Conservation (phyloP, 2,329 filamentous ascomycete genomes). For the Hypoxylon sp. region DNA sequence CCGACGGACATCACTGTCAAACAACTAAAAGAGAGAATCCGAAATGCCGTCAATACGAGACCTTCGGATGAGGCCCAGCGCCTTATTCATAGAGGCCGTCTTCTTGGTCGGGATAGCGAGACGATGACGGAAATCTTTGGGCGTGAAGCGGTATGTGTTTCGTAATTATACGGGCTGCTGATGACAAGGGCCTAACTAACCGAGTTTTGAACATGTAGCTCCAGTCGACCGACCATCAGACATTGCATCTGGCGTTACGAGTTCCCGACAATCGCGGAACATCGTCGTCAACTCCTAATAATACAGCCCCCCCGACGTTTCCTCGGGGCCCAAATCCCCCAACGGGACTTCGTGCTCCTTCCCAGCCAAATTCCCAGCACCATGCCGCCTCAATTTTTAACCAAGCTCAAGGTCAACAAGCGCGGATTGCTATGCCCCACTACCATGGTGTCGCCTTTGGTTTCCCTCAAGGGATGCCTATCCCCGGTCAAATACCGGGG, state of each 20-base stretch:
- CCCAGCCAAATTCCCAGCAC: conserved; percentile 38
- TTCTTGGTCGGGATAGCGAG: conserved; percentile 68
- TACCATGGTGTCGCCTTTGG: conserved; percentile 47
- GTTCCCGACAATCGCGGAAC: conserved; percentile 48
- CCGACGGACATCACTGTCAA: conserved; percentile 67
- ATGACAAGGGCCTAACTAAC: conserved; percentile 26
- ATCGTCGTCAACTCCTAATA: conserved; percentile 34
- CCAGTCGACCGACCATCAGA: conserved; percentile 50
- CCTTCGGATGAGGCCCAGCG: conserved; percentile 70
- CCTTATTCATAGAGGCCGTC: conserved; percentile 72
- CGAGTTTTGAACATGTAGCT: conserved; percentile 47
- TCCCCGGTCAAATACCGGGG: conserved; percentile 16
- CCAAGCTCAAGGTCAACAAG: conserved; percentile 34
- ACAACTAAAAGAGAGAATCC: conserved; percentile 71
- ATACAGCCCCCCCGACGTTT: conserved; percentile 27
- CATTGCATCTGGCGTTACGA: conserved; percentile 55
- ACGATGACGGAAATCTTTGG: conserved; percentile 72
- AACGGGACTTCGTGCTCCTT: conserved; percentile 34
- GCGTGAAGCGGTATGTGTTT: conserved; percentile 63
- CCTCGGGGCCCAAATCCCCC: conserved; percentile 42
- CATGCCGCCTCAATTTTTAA: conserved; percentile 1
- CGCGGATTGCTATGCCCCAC: conserved; percentile 35
- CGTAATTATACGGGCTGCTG: not conserved
- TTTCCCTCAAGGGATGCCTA: conserved; percentile 39
- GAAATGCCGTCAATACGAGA: conserved; percentile 64